phyloP scores from a whole-genome alignment of 2,329 filamentous ascomycete genomes.

The Tolypocladium album region DNA sequence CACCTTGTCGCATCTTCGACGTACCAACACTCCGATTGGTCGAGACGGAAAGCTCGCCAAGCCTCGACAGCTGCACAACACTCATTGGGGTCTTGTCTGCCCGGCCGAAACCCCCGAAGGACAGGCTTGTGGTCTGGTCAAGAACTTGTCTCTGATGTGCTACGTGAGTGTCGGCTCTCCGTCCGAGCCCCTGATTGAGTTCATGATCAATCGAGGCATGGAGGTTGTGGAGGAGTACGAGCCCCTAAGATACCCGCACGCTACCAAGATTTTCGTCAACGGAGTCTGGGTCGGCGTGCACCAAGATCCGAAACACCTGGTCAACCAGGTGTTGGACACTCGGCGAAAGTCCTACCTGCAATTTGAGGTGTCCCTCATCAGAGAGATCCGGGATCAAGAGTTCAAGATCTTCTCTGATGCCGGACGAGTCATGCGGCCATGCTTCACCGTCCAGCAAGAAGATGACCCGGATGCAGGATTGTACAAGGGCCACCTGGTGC shows the following conservation, averaged over 20 bases:
- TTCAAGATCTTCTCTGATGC: conserved; percentile 99
- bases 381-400: conserved; percentile 92
- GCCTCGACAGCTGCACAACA: conserved; percentile 94
- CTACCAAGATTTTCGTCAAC: conserved; percentile 97
- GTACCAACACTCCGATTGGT: conserved; percentile 95
- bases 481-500: conserved; percentile 58
- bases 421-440: conserved; percentile 83
- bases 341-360: conserved; percentile 75
- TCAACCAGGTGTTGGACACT: conserved; percentile 65
- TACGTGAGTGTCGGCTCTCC: conserved; percentile 94
- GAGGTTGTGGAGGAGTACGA: conserved; percentile 95
- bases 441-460: conserved; percentile 90
- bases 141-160: conserved; percentile 96
- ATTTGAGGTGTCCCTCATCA: conserved; percentile 86
- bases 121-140: conserved; percentile 95
- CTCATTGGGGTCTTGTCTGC: conserved; percentile 95
- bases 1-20: conserved; percentile 88
- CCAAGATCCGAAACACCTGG: conserved; percentile 75
- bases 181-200: conserved; percentile 81
- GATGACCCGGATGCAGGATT: conserved; percentile 54
- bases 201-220: conserved; percentile 94
- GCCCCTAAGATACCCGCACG: conserved; percentile 72
- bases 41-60: conserved; percentile 98
- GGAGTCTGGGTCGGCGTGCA: conserved; percentile 97
- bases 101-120: conserved; percentile 97